Evolutionary conservation across 805 yeast genomes (phyloP).

Genomic region (Starmera caribaea): DNA sequence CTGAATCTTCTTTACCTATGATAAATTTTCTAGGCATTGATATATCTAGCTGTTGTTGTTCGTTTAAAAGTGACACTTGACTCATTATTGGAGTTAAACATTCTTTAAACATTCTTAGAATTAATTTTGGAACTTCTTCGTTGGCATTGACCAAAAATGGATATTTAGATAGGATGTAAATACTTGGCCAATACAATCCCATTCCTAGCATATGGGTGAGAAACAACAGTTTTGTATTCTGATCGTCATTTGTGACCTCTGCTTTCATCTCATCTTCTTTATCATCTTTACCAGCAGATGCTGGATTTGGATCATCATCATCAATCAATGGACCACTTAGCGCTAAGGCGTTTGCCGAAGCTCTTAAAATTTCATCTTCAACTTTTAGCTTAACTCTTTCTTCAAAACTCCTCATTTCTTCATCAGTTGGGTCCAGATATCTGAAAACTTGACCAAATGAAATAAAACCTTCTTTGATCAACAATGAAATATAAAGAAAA

Average conservation of each 20-base stretch:
- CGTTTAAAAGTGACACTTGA: conserved; percentile 11
- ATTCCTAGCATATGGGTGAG: conserved; percentile 43
- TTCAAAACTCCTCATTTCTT: conserved; percentile 34
- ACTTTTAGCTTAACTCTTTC: conserved; percentile 33
- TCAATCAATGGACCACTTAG: conserved; percentile 75
- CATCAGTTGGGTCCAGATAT: conserved; percentile 43
- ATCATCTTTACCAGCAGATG: too few relatives aligned
- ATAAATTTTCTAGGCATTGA: conserved; percentile 18
- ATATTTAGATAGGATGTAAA: conserved; percentile 46
- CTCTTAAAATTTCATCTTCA: conserved; percentile 47
- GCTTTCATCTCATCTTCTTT: too few relatives aligned
- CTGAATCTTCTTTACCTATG: background rate
- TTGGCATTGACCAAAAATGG: conserved; percentile 54
- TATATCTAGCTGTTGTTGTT: conserved; percentile 10
- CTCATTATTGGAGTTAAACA: conserved; percentile 40
- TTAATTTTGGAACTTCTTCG: conserved; percentile 33
- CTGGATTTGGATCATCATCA: conserved; percentile 35
- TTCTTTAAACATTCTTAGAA: conserved; percentile 39
- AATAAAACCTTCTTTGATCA: conserved; percentile 59
- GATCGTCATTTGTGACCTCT: too few relatives aligned
- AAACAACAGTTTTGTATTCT: conserved; percentile 34
- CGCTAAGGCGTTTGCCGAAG: conserved; percentile 73
- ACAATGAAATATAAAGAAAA: conserved; percentile 37
- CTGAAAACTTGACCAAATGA: conserved; percentile 53
- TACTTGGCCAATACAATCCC: conserved; percentile 55